Evolutionary conservation across 192 early-diverging fungal species (phyloP).

Genomic region (Kickxella alabastrina): DNA sequence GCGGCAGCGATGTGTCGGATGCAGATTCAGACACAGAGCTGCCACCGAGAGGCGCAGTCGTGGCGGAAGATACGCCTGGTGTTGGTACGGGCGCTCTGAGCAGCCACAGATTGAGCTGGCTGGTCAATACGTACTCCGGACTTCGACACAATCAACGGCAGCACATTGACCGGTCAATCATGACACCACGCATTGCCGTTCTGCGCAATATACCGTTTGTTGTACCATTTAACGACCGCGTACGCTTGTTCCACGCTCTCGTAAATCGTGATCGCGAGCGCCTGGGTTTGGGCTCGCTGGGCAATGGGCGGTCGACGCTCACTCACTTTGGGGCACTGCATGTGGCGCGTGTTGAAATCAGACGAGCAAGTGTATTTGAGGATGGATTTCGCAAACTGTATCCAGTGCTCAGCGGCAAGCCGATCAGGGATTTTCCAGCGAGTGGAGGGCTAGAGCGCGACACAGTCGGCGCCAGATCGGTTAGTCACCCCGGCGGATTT

Average conservation of each 20-base stretch:
- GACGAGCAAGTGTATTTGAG: slow-evolving; percentile 79
- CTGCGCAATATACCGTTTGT: slow-evolving; percentile 87
- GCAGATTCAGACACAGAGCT: neutral
- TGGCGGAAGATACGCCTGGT: neutral
- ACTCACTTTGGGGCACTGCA: neutral
- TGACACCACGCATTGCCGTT: slow-evolving; percentile 53
- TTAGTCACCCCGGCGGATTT: neutral
- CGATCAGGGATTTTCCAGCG: neutral
- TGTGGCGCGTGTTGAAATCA: slow-evolving; percentile 55
- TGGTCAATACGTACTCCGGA: slow-evolving; percentile 51
- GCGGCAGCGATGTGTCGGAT: slow-evolving; percentile 3
- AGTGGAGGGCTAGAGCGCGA: neutral
- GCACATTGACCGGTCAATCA: slow-evolving; percentile 11
- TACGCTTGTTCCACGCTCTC: slow-evolving; percentile 77
- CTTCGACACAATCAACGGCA: slow-evolving; percentile 17
- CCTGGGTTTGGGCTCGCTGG: slow-evolving; percentile 16
- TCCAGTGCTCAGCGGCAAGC: slow-evolving; percentile 46
- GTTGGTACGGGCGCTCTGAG: slow-evolving; percentile 1
- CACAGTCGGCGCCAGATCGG: neutral
- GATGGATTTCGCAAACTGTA: slow-evolving; percentile 80
- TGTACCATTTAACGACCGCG: slow-evolving; percentile 85
- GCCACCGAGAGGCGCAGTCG: no score
- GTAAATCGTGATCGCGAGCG: slow-evolving; percentile 62
- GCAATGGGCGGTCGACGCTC: neutral
- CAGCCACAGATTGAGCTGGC: slow-evolving; percentile 49